Conservation (phyloP, 2,329 filamentous ascomycete species). For the Pseudocercospora macadamiae region DNA sequence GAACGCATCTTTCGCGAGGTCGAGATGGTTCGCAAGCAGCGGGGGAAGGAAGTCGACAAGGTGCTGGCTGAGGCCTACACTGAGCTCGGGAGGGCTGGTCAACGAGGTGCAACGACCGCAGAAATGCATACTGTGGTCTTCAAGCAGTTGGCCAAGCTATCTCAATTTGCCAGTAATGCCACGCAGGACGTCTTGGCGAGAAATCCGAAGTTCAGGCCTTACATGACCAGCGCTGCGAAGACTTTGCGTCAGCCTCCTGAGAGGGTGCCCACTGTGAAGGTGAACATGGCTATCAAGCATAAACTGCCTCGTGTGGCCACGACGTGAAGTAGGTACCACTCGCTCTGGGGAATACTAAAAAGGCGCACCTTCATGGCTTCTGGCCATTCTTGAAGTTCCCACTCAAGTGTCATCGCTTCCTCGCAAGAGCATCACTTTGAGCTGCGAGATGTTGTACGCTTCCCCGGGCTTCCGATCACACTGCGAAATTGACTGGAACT, state of each 20-base stretch:
- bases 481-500: too few relatives aligned
- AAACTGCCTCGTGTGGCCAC: conserved; percentile 15
- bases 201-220: conserved; percentile 33
- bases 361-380: too few relatives aligned
- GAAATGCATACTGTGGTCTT: conserved; percentile 30
- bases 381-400: too few relatives aligned
- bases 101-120: conserved; percentile 23
- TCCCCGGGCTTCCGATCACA: too few relatives aligned
- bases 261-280: conserved; percentile 32
- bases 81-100: conserved; percentile 28
- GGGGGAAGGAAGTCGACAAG: conserved; percentile 32
- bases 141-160: conserved; percentile 29
- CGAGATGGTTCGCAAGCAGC: conserved; percentile 28
- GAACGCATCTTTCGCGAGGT: conserved; percentile 35
- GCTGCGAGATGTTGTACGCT: too few relatives aligned
- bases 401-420: too few relatives aligned
- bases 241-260: conserved; percentile 22
- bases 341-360: not conserved
- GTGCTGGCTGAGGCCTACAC: conserved; percentile 28
- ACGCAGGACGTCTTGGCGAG: conserved; percentile 33
- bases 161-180: conserved; percentile 27
- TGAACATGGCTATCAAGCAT: conserved; percentile 34
- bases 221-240: conserved; percentile 24
- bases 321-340: not conserved
- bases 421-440: too few relatives aligned